Base-by-base conservation (phyloP, 1,139 yeast genomes). In the Nadsonia commutata region DNA sequence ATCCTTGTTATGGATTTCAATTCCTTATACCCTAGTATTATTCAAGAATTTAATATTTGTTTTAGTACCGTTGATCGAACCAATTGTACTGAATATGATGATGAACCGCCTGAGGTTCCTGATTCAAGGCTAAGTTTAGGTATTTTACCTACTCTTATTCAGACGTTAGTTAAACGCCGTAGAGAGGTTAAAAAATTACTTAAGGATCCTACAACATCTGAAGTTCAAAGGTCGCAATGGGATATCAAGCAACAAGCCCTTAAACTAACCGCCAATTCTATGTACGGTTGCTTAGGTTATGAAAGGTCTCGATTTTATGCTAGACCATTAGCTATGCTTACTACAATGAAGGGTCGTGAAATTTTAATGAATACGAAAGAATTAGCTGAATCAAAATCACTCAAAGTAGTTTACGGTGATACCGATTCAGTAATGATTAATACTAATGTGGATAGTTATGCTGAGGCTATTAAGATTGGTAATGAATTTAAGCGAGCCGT, bases 371-470 rank as follows among this genome's bases (percentile, higher is more conserved):
- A 83, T 56, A 90, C 99, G 0, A 77, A 94, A 59, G 94, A 83
- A 56, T 68, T 93, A 48, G 98, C 97, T 0, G 97, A 88, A 59
- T 72, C 80, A 47, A 68, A 80, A 53, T 82, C 83, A 0, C 69
- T 90, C 48, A 71, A 85, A 48, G 98, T 93, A 43, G 85, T 93
- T 18, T 93, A 93, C 57, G 99, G 99, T 69, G 99, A 93, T 67
- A 93, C 99, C 0, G 99, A 93, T 67, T 93, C 98, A 31, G 97
- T 93, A 44, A 93, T 93, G 99, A 86, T 93, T 57, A 94, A 90
- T 60, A 86, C 97, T 1, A 88, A 88, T 39, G 80, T 76, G 39
- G 75, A 72, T 46, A 71, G 66, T 37, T 81, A 73, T 56, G 63
- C 65, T 31, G 95, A 83, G 40, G 95, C 98, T 0, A 63, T 84